phyloP scores from a whole-genome alignment of 2,329 filamentous ascomycete genomes.

The Periconia sp. region DNA sequence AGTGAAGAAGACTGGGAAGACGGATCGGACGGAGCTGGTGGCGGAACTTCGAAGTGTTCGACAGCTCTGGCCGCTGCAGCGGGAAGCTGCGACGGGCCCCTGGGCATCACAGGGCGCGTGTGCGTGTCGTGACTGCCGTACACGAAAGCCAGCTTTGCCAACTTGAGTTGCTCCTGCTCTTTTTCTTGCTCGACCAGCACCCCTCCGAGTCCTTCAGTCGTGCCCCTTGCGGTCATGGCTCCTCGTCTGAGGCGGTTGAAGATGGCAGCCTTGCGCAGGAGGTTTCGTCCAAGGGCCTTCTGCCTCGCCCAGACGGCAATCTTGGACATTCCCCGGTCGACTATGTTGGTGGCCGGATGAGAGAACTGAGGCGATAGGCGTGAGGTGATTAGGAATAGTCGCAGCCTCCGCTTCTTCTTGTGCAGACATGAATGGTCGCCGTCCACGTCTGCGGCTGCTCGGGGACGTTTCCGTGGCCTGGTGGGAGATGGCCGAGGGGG shows the following conservation, averaged over 20 bases:
- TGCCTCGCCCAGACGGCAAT: slow-evolving; percentile 56
- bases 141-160: slow-evolving; percentile 37
- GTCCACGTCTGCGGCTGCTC: slow-evolving; percentile 65
- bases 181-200: slow-evolving; percentile 36
- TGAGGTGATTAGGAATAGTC: slow-evolving; percentile 69
- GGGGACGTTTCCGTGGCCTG: slow-evolving; percentile 57
- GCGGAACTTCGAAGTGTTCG: slow-evolving; percentile 20
- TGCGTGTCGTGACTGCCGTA: slow-evolving; percentile 41
- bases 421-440: slow-evolving; percentile 56
- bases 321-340: slow-evolving; percentile 63
- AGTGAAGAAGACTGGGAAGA: slow-evolving; percentile 28
- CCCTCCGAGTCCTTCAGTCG: slow-evolving; percentile 20
- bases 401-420: slow-evolving; percentile 71
- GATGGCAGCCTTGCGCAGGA: slow-evolving; percentile 69
- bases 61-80: slow-evolving; percentile 18
- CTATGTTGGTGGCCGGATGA: slow-evolving; percentile 71
- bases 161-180: slow-evolving; percentile 37
- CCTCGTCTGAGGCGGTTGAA: slow-evolving; percentile 65
- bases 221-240: slow-evolving; percentile 24
- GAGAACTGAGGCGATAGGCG: slow-evolving; percentile 73
- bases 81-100: slow-evolving; percentile 18
- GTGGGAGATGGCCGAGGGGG: slow-evolving; percentile 26
- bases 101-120: slow-evolving; percentile 30
- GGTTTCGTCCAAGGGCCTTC: slow-evolving; percentile 55
- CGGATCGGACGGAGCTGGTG: slow-evolving; percentile 2